Percentiles rank a stretch among this genome's conserved stretches.
Evolutionary conservation across 2,329 filamentous ascomycete species (phyloP).

Genomic region (Xenoacremonium recifei): DNA sequence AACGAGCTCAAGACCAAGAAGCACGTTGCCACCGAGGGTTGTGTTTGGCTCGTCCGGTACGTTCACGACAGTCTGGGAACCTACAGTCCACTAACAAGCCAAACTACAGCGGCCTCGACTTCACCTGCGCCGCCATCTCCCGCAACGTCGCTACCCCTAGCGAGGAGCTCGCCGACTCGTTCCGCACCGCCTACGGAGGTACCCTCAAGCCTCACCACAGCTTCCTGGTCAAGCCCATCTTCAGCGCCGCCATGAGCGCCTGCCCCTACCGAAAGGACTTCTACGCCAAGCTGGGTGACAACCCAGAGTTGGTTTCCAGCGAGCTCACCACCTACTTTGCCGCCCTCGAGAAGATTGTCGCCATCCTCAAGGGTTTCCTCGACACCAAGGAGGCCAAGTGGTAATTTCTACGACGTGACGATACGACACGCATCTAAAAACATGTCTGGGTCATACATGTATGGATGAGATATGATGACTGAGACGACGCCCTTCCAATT

Average conservation of each 20-base stretch:
- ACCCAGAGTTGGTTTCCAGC: constrained; percentile 59
- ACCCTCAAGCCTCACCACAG: constrained; percentile 92
- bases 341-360: constrained; percentile 75
- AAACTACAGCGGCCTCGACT: constrained; percentile 77
- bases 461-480: too few relatives aligned
- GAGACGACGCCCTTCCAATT: background rate
- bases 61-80: constrained; percentile 20
- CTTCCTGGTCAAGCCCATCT: constrained; percentile 87
- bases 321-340: constrained; percentile 71
- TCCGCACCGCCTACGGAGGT: constrained; percentile 78
- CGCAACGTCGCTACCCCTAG: constrained; percentile 67
- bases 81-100: constrained; percentile 5
- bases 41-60: constrained; percentile 88
- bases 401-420: constrained; percentile 38
- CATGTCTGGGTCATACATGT: too few relatives aligned
- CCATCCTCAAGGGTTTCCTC: constrained; percentile 66
- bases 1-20: constrained; percentile 91
- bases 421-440: background rate
- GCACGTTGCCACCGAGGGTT: constrained; percentile 82
- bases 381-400: constrained; percentile 57
- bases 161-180: constrained; percentile 82
- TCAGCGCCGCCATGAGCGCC: constrained; percentile 88
- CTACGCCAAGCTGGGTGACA: constrained; percentile 78
- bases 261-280: constrained; percentile 94
- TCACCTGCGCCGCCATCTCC: constrained; percentile 81